These are phyloP conservation scores for Tricholoma terreum DNA, from an alignment of 768 basidiomycete species.

Conservation along the genomic window DNA sequence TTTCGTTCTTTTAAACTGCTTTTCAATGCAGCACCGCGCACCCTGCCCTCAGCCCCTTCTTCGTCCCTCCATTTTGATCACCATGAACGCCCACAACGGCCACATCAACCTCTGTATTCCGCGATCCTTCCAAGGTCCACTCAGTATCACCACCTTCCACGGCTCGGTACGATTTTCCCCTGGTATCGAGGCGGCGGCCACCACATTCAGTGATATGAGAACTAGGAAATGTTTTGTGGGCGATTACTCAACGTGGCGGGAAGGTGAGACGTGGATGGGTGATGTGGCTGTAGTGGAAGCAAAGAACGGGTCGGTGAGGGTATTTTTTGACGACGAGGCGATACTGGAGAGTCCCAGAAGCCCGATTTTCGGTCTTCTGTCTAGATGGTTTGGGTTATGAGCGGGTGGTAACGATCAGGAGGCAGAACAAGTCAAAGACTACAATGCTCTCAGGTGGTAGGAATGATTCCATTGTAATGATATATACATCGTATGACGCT, in stretches of 20 bases:
- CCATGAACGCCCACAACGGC: slow-evolving; percentile 25
- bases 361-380: slow-evolving; percentile 14
- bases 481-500: no score
- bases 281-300: slow-evolving; percentile 34
- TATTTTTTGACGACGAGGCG: slow-evolving; percentile 36
- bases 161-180: slow-evolving; percentile 29
- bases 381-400: slow-evolving; percentile 24
- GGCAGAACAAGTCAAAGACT: neutral
- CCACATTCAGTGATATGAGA: slow-evolving; percentile 29
- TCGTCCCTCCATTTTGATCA: slow-evolving; percentile 23
- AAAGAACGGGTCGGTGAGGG: slow-evolving; percentile 32
- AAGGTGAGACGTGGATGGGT: slow-evolving; percentile 28
- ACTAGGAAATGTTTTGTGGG: slow-evolving; percentile 37
- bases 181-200: slow-evolving; percentile 20
- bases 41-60: slow-evolving; percentile 16
- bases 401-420: neutral
- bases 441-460: no score
- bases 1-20: neutral
- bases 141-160: slow-evolving; percentile 26
- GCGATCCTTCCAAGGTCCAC: slow-evolving; percentile 37
- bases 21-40: neutral
- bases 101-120: slow-evolving; percentile 33
- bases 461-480: no score
- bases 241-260: slow-evolving; percentile 19
- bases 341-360: slow-evolving; percentile 10